Evolutionary conservation across 2,329 filamentous ascomycete species (phyloP), one percentile per base, ranked within the genome.

Genomic region (Monosporascus ibericus): DNA sequence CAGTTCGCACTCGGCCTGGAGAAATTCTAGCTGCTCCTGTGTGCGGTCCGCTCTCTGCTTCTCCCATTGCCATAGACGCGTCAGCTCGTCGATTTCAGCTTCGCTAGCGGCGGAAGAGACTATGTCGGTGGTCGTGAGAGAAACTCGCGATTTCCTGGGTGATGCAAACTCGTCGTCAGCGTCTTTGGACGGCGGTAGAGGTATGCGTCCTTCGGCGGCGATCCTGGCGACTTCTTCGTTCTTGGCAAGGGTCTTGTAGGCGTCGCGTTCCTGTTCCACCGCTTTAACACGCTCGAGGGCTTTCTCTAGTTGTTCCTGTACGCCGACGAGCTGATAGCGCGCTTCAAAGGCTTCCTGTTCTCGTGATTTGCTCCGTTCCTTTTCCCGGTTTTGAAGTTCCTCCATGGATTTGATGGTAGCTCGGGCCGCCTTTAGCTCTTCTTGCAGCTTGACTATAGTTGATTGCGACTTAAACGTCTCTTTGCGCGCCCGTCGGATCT

Each of bases 401-500:
- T 88, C 81, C 24, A 75, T 71, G 7, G 77, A 72, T 58, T 81
- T 82, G 48, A 77, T 70, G n/a, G 73, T 70, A 25, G 70, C 70
- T 44, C 84, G 79, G 49, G 80, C 73, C 0, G 80, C 72, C 65
- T 89, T 89, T 57, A 88, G 76, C 61, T 90, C 86, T 60, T 89
- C 86, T 65, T 89, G 85, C n/a, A 86, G 66, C 65, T 88, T 88
- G 60, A 89, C 80, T 34, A 85, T 77, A 11, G 74, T 70, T 3
- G 85, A 88, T 60, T 88, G 85, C n/a, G 81, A 79, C 64, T 88
- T 89, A 76, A 88, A 89, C 2, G 83, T 84, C 60, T 90, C 87
- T 61, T 90, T 90, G 48, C 85, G 76, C 9, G 81, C 78, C 52
- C 82, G 77, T 51, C 86, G 79, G 44, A 88, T 84, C 66, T 90